phyloP scores from a whole-genome alignment of 768 basidiomycete species.

The Lentinula lateritia region DNA sequence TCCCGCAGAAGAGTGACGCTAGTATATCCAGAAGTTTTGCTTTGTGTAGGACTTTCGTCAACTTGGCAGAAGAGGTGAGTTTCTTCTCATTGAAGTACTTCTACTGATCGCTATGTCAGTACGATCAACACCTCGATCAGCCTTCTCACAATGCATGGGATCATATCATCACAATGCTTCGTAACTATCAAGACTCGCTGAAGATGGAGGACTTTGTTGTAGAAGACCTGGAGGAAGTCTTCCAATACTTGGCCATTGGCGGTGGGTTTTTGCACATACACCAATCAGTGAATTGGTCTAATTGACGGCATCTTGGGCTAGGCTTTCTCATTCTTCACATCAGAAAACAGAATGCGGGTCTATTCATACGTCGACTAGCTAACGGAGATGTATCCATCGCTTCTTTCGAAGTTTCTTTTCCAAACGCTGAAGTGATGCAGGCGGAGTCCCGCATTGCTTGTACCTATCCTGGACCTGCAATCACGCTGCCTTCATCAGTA shows the following conservation, averaged over 20 bases:
- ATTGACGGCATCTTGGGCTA: no score
- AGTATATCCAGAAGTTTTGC: not conserved
- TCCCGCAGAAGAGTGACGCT: conserved; percentile 19
- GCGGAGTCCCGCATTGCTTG: conserved; percentile 36
- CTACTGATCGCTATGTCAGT: not conserved
- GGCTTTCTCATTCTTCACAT: conserved; percentile 27
- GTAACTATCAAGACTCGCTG: not conserved
- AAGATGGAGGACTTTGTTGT: not conserved
- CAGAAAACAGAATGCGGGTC: conserved; percentile 41
- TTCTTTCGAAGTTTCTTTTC: conserved; percentile 40
- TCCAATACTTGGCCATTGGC: not conserved
- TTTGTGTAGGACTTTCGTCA: not conserved
- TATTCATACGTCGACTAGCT: conserved; percentile 29
- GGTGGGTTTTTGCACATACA: not conserved
- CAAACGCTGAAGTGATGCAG: conserved; percentile 27
- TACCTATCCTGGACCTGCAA: conserved; percentile 41
- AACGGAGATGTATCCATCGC: conserved; percentile 30
- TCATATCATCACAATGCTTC: not conserved
- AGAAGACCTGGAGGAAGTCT: not conserved
- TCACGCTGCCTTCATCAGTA: conserved; percentile 24
- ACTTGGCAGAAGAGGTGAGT: not conserved
- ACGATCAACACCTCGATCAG: not conserved
- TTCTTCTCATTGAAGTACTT: not conserved
- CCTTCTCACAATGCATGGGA: not conserved
- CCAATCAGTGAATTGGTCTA: no score